Conservation (phyloP, 768 basidiomycete species). For the Peribolospora kevripleyi region DNA sequence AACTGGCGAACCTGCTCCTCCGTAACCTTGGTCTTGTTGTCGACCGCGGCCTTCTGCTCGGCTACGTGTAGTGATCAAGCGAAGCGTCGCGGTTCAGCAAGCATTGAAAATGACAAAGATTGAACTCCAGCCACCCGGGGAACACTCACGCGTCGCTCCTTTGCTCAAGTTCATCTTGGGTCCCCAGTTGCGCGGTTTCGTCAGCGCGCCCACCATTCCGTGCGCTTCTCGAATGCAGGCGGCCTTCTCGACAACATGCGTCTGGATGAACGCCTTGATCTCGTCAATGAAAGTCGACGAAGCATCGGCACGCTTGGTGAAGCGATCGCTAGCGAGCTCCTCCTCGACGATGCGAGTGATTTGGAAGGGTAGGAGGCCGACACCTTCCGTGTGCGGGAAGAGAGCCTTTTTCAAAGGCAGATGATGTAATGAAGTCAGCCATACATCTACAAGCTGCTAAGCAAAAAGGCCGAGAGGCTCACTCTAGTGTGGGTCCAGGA, state of each 20-base stretch:
- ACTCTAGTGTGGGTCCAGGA: conserved; percentile 69
- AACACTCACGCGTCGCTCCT: conserved; percentile 1
- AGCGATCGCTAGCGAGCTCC: conserved; percentile 34
- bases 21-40: conserved; percentile 77
- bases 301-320: conserved; percentile 39
- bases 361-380: conserved; percentile 62
- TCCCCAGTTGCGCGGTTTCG: conserved; percentile 12
- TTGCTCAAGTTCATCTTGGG: background rate
- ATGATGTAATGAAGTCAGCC: background rate
- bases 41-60: conserved; percentile 45
- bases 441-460: background rate
- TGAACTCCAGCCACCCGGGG: background rate
- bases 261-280: conserved; percentile 30
- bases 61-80: conserved; percentile 4
- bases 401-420: conserved; percentile 30
- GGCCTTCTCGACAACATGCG: conserved; percentile 40
- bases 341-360: conserved; percentile 45
- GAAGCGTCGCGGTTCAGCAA: background rate
- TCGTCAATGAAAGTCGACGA: conserved; percentile 33
- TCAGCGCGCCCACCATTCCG: conserved; percentile 63
- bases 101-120: background rate
- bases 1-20: conserved; percentile 51
- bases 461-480: conserved; percentile 9
- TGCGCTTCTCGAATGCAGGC: conserved; percentile 41
- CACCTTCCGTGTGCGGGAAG: conserved; percentile 27